These are phyloP conservation scores for Backusella tarrabulga DNA, from an alignment of 192 early-diverging fungal species.

Conservation along the genomic window DNA sequence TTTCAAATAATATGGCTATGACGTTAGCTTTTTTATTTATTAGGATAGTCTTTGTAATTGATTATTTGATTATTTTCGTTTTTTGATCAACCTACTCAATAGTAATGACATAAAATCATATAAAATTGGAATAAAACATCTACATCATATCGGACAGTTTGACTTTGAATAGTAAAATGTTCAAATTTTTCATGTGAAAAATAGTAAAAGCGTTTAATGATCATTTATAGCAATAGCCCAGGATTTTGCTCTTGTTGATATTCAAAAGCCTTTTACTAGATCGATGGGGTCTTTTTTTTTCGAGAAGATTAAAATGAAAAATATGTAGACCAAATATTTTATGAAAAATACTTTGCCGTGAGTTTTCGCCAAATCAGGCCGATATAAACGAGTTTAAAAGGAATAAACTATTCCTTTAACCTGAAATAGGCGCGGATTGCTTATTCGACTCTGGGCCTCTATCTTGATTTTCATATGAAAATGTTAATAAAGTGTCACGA, in stretches of 20 bases:
- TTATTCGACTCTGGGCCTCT: not conserved
- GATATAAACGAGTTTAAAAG: not conserved
- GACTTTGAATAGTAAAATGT: not conserved
- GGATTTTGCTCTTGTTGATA: not conserved
- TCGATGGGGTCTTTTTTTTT: not conserved
- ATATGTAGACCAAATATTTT: not conserved
- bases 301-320: not conserved
- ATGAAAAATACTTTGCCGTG: not conserved
- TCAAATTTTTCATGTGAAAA: not conserved
- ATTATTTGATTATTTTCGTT: not conserved
- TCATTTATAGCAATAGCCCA: not conserved
- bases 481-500: not conserved
- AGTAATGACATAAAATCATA: not conserved
- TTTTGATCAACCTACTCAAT: not conserved
- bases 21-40: not conserved
- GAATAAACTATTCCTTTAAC: not conserved
- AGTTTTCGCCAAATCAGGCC: not conserved
- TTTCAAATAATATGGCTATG: not conserved
- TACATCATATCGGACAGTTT: not conserved
- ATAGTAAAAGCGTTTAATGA: not conserved
- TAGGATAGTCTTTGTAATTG: not conserved
- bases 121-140: not conserved
- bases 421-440: not conserved
- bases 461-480: constrained; percentile 7
- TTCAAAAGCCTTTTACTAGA: not conserved